phyloP scores from a whole-genome alignment of 805 yeast species.

The Jamesozyma spencerorum region DNA sequence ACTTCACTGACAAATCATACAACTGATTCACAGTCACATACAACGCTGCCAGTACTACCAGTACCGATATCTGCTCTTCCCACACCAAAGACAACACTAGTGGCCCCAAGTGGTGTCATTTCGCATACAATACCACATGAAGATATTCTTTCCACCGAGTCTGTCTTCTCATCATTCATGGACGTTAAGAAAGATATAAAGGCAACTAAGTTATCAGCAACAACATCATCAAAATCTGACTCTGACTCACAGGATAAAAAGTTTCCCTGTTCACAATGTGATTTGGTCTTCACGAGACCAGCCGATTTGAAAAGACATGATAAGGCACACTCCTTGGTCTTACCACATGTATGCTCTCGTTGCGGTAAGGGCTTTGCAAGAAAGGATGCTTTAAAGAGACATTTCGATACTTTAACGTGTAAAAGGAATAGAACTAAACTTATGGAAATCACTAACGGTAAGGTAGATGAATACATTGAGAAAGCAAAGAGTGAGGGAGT shows the following conservation, averaged over 20 bases:
- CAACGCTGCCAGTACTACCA: no score
- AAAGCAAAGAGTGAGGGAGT: conserved; percentile 25
- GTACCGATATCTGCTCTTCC: background rate
- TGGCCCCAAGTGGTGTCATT: background rate
- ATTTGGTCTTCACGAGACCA: conserved; percentile 54
- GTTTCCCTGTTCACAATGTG: conserved; percentile 51
- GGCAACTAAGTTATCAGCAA: background rate
- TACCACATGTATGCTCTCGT: conserved; percentile 64
- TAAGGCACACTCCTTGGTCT: conserved; percentile 58
- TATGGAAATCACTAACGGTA: conserved; percentile 30
- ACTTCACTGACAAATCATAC: background rate
- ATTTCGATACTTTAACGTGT: conserved; percentile 66
- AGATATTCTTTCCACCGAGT: conserved; percentile 5
- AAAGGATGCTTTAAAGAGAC: conserved; percentile 73
- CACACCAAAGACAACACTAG: no score
- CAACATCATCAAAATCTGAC: background rate
- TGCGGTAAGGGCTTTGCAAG: conserved; percentile 82
- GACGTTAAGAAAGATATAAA: background rate
- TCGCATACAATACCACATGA: background rate
- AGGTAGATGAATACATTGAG: conserved; percentile 28
- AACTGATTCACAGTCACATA: background rate
- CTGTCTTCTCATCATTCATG: conserved; percentile 6
- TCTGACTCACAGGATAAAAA: conserved; percentile 25
- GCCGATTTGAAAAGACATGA: conserved; percentile 68
- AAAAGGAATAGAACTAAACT: conserved; percentile 56